Percentiles rank a stretch among this genome's conserved stretches.
phyloP scores from a whole-genome alignment of 176 grass and related monocot genomes.

The Typha latifolia region DNA sequence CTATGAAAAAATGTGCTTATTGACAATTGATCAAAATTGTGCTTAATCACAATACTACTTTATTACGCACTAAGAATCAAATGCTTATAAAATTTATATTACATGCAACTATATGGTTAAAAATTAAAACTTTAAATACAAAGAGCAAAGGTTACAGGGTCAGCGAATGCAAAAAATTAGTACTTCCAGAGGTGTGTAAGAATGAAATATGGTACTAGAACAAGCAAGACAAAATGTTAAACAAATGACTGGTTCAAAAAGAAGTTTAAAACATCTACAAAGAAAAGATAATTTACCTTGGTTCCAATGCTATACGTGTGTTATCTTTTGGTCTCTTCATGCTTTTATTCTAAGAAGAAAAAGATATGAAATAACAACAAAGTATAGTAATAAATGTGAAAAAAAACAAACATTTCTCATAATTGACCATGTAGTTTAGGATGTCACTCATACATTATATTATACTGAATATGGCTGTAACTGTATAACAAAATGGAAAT shows the following conservation, averaged over 20 bases:
- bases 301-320: not conserved
- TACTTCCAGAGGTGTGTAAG: no score
- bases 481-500: no score
- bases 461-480: not conserved
- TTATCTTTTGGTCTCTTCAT: slow-evolving; percentile 1
- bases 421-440: not conserved
- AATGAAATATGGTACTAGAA: not conserved
- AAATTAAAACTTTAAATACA: no score
- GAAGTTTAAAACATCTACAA: not conserved
- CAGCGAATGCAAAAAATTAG: no score
- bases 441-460: not conserved
- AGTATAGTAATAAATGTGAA: not conserved
- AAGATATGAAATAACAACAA: not conserved
- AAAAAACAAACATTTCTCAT: not conserved
- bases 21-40: no score
- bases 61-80: no score
- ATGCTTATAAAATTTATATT: no score
- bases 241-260: not conserved
- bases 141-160: no score
- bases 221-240: not conserved
- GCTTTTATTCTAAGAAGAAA: not conserved
- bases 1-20: no score
- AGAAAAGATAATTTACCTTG: not conserved
- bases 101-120: no score
- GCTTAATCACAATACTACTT: no score